Evolutionary conservation across 73 alveolate species (phyloP), one percentile per base, ranked within the genome.

Genomic region (Paraurostyla sp.): DNA sequence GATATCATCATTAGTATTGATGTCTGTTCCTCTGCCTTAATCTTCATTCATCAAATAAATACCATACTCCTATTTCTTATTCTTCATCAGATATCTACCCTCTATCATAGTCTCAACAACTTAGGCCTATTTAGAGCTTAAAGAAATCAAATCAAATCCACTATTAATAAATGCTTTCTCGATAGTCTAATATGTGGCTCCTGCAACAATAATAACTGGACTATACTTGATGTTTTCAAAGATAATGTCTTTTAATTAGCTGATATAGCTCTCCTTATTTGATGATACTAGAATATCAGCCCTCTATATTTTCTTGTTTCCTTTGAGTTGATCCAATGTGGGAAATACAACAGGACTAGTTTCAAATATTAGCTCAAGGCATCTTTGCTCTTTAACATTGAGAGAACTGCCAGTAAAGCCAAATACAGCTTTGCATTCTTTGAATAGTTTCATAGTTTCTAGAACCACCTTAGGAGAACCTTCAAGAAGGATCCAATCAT

Each of bases 21-120:
- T 69, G 23, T 69, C 84, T 35, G 62, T 69, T 38, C 84, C 84
- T 69, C 84, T 69, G 3, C 84, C 84, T 33, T 69, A 29, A 33
- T 15, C 7, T 38, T 60, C 78, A 60, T 60, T 60, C 27, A 60
- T 4, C 3, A 60, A 29, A 33, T 60, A 60, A 30, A 60, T 23
- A 29, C 78, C 78, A 60, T 16, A 60, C 50, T 60, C 13, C 50
- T 60, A 29, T 50, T 9, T 13, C 13, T 60, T 23, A 32, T 60
- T 60, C 32, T 50, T 60, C 45, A 60, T 25, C 25, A 60, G 32
- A 29, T 60, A 60, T 60, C 78, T 60, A 6, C 78, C 78, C 13
- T 60, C 78, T 29, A 60, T 60, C 20, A 29, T 33, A 29, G 78
- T 20, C 32, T 60, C 78, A 60, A 60, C 32, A 32, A 7, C 32